Percentiles rank a stretch among this genome's conserved stretches.
Conservation (phyloP, 768 basidiomycete species). For the Russula emetica region DNA sequence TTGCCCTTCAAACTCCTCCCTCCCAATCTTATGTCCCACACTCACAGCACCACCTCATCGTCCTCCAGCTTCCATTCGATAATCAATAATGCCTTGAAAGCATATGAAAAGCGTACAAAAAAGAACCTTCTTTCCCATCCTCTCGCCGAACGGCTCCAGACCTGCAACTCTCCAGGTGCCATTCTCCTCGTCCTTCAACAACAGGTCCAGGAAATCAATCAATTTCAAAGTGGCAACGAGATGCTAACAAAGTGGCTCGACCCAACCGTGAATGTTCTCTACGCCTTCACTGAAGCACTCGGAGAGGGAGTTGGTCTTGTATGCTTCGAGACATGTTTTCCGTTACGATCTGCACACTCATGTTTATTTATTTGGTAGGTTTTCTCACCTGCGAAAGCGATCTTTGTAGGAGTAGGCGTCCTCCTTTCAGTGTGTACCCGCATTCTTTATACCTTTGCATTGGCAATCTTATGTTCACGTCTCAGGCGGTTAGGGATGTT, state of each 20-base stretch:
- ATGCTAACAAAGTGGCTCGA: background rate
- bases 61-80: background rate
- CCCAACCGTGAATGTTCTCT: background rate
- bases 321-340: background rate
- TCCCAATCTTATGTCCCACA: background rate
- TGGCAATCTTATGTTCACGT: background rate
- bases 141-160: background rate
- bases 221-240: background rate
- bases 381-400: background rate
- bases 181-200: background rate
- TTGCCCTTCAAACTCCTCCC: constrained; percentile 70
- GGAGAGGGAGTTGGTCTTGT: background rate
- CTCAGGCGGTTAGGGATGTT: background rate
- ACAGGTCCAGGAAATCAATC: background rate
- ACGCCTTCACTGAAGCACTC: background rate
- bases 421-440: background rate
- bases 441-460: too few species aligned
- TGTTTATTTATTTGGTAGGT: background rate
- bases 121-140: background rate
- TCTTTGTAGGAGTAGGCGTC: background rate
- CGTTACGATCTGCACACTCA: background rate
- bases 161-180: background rate
- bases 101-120: background rate
- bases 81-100: background rate
- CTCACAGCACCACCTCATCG: background rate